phyloP scores from a whole-genome alignment of 2,329 filamentous ascomycete species.

The Onygenales sp. region DNA sequence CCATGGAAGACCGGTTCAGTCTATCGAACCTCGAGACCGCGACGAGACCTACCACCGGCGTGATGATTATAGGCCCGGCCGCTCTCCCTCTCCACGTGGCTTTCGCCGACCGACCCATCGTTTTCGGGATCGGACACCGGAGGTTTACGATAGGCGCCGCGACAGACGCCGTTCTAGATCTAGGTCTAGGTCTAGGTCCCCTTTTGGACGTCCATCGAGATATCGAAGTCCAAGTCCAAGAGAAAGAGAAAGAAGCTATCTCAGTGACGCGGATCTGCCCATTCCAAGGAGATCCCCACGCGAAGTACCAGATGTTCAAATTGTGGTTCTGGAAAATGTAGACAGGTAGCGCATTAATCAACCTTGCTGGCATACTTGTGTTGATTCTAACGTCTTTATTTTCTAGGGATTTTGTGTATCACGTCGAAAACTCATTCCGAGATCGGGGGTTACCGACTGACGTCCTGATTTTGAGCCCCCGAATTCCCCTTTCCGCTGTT shows the following conservation, averaged over 20 bases:
- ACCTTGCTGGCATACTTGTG: background rate
- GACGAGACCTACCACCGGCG: conserved; percentile 42
- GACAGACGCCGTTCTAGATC: conserved; percentile 50
- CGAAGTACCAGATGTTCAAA: conserved; percentile 81
- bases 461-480: conserved; percentile 68
- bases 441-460: conserved; percentile 64
- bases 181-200: conserved; percentile 42
- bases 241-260: conserved; percentile 36
- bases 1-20: conserved; percentile 25
- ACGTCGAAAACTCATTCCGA: conserved; percentile 69
- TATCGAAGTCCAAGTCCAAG: conserved; percentile 62
- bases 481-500: conserved; percentile 67
- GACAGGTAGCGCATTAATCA: conserved; percentile 37
- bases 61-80: conserved; percentile 57
- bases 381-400: conserved; percentile 11
- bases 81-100: conserved; percentile 51
- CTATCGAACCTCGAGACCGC: conserved; percentile 36
- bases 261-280: conserved; percentile 55
- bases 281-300: conserved; percentile 63
- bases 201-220: conserved; percentile 53
- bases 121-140: conserved; percentile 34
- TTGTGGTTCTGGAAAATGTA: conserved; percentile 71
- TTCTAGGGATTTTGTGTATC: conserved; percentile 64
- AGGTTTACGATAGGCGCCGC: conserved; percentile 42
- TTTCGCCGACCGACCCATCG: conserved; percentile 57